phyloP scores from a whole-genome alignment of 495 filamentous ascomycete genomes.

The Xylaria acuta region DNA sequence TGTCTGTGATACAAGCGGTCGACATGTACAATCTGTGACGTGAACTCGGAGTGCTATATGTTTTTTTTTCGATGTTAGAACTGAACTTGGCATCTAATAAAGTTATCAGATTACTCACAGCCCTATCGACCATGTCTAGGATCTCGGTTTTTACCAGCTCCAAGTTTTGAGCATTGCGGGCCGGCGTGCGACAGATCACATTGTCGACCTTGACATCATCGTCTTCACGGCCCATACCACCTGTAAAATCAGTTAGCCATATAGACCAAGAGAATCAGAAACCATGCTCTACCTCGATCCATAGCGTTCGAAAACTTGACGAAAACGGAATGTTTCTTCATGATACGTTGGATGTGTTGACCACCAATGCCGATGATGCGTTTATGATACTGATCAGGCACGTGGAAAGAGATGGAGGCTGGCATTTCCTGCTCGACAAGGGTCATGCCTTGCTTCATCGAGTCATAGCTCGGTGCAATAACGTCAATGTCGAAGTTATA shows the following conservation, averaged over 20 bases:
- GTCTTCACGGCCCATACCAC: slow-evolving; percentile 90
- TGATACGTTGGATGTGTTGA: slow-evolving; percentile 98
- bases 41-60: slow-evolving; percentile 93
- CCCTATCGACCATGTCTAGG: slow-evolving; percentile 98
- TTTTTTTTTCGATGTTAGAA: slow-evolving; percentile 20
- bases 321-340: slow-evolving; percentile 99
- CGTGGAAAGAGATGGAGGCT: slow-evolving; percentile 97
- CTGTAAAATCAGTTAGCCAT: slow-evolving; percentile 39
- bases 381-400: slow-evolving; percentile 99
- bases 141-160: slow-evolving; percentile 99
- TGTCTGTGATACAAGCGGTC: slow-evolving; percentile 95
- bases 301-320: slow-evolving; percentile 99
- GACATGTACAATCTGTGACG: slow-evolving; percentile 87
- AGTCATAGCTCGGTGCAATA: slow-evolving; percentile 86
- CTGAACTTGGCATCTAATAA: slow-evolving; percentile 8
- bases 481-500: slow-evolving; percentile 99
- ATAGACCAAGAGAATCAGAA: background rate
- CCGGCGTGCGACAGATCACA: slow-evolving; percentile 96
- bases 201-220: slow-evolving; percentile 99
- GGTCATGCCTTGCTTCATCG: slow-evolving; percentile 86
- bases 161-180: slow-evolving; percentile 93
- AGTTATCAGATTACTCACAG: slow-evolving; percentile 57
- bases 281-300: slow-evolving; percentile 69
- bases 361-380: slow-evolving; percentile 98
- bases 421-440: slow-evolving; percentile 99